Percentiles rank a stretch among this genome's conserved stretches.
phyloP scores from a whole-genome alignment of 768 basidiomycete genomes.

The Leccinellum luteum region DNA sequence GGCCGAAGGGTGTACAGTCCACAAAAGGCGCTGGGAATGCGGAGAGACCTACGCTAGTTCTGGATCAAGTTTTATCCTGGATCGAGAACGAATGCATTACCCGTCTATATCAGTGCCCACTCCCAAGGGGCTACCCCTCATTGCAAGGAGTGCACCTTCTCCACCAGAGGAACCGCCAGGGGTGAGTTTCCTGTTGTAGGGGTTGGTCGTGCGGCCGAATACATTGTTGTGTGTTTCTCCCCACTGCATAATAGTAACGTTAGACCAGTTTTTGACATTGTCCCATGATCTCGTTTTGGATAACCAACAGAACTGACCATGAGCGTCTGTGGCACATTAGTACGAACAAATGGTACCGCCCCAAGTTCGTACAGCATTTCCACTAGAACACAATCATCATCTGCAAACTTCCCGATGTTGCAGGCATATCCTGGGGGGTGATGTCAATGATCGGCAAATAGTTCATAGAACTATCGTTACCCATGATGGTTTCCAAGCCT shows the following conservation, averaged over 20 bases:
- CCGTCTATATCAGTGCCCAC: conserved; percentile 84
- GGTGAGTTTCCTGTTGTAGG: conserved; percentile 68
- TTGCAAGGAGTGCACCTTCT: conserved; percentile 72
- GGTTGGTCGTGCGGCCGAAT: conserved; percentile 79
- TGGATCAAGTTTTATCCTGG: background rate
- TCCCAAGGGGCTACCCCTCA: conserved; percentile 50
- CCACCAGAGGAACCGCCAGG: conserved; percentile 85
- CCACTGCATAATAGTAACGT: conserved; percentile 45
- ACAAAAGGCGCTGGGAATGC: conserved; percentile 68
- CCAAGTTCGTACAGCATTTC: conserved; percentile 65
- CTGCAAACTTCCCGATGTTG: conserved; percentile 52
- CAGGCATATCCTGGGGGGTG: conserved; percentile 46
- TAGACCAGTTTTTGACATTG: background rate
- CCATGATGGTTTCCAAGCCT: conserved; percentile 60
- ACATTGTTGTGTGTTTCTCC: conserved; percentile 77
- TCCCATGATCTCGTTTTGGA: background rate
- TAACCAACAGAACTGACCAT: conserved; percentile 44
- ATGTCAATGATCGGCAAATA: background rate
- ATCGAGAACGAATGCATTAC: conserved; percentile 32
- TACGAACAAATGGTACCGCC: conserved; percentile 71
- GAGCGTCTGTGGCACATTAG: conserved; percentile 74
- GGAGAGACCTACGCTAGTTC: conserved; percentile 51
- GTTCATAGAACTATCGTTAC: conserved; percentile 19
- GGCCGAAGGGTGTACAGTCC: conserved; percentile 75
- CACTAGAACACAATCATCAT: conserved; percentile 61